Percentiles rank a stretch among this genome's conserved stretches.
phyloP scores from a whole-genome alignment of 805 yeast species.

The Ogataea ganodermae region DNA sequence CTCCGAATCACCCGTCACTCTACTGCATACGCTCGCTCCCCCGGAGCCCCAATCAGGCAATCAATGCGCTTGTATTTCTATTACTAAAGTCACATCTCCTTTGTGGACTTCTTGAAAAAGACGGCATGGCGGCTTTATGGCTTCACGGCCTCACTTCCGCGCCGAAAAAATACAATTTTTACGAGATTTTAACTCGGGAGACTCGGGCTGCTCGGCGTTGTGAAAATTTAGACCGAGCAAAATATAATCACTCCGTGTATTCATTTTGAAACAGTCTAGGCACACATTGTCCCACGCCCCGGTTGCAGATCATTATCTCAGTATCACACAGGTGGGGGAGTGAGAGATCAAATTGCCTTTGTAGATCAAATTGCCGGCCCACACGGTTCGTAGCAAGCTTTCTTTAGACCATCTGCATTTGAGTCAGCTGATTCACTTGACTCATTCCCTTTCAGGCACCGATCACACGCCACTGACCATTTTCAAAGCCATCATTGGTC shows the following conservation, averaged over 20 bases:
- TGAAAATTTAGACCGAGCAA: not conserved
- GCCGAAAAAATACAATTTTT: not conserved
- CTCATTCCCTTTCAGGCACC: not conserved
- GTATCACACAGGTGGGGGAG: no score
- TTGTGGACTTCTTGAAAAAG: not conserved
- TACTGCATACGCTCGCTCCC: not conserved
- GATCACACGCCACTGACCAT: no score
- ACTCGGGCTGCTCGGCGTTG: slow-evolving; percentile 5
- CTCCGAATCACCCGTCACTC: slow-evolving; percentile 1
- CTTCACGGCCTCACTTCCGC: not conserved
- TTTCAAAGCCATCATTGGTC: no score
- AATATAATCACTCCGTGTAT: not conserved
- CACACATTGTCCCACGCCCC: no score
- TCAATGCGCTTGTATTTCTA: not conserved
- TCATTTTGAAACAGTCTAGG: no score
- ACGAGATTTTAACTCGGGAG: not conserved
- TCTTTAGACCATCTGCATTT: not conserved
- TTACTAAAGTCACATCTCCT: not conserved
- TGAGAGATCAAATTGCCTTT: no score
- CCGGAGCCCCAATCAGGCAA: not conserved
- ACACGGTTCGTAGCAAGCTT: not conserved
- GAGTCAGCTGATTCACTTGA: not conserved
- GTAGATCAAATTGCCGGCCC: not conserved
- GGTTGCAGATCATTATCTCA: no score
- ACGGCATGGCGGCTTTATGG: not conserved